Percentiles rank a stretch among this genome's conserved stretches.
phyloP scores from a whole-genome alignment of 176 grass and related monocot genomes.

The Musa troglodytarum region DNA sequence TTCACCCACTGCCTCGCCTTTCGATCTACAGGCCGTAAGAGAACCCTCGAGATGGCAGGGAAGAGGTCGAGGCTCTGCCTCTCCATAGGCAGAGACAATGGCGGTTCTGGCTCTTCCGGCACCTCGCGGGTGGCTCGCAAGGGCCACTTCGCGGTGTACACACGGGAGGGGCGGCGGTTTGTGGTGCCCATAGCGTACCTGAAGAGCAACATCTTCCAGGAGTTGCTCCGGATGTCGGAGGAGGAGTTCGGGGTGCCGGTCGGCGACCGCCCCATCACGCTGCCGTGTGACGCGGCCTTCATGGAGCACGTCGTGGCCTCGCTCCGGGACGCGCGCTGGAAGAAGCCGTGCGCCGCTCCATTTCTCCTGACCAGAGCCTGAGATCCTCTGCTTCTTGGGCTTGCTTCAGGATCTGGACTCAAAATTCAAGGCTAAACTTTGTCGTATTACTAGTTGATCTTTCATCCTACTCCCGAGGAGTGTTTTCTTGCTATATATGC shows the following conservation, averaged over 20 bases:
- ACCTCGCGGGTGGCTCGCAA: not conserved
- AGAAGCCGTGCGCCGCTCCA: not conserved
- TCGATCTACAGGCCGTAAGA: too few relatives aligned
- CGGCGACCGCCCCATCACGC: not conserved
- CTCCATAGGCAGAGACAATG: not conserved
- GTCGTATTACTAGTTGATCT: too few relatives aligned
- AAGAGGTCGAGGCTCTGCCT: too few relatives aligned
- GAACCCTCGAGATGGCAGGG: not conserved
- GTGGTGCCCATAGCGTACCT: constrained; percentile 14
- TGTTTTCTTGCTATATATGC: too few relatives aligned
- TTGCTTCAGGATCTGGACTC: not conserved
- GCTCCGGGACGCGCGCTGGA: not conserved
- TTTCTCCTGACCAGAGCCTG: not conserved
- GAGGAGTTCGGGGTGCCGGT: constrained; percentile 24
- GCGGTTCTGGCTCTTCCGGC: not conserved
- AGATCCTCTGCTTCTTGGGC: not conserved
- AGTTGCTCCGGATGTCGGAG: constrained; percentile 14
- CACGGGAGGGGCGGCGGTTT: constrained; percentile 16
- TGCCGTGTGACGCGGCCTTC: constrained; percentile 17
- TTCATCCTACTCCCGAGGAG: too few relatives aligned
- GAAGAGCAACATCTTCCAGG: constrained; percentile 6
- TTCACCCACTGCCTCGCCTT: not conserved
- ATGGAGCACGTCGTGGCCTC: constrained; percentile 14
- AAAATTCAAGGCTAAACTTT: too few relatives aligned
- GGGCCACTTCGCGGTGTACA: constrained; percentile 22